Percentiles rank a stretch among this genome's conserved stretches.
phyloP scores from a whole-genome alignment of 768 basidiomycete genomes.

The Pleurotus pulmonarius region DNA sequence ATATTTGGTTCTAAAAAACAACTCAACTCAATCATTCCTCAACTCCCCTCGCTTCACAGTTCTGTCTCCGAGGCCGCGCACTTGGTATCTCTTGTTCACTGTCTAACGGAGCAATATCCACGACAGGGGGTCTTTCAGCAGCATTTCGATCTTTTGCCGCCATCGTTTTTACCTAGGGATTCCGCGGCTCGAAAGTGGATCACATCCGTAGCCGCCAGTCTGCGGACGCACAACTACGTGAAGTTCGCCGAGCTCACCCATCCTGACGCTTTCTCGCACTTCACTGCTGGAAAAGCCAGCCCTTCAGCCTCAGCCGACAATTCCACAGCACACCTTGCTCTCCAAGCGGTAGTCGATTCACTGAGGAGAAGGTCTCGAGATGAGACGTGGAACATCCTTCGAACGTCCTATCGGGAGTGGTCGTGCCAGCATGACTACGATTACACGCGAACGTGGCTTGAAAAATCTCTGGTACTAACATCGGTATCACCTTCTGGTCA shows the following conservation, averaged over 20 bases:
- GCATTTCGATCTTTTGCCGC: constrained; percentile 37
- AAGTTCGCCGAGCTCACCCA: constrained; percentile 44
- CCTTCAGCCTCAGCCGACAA: constrained; percentile 2
- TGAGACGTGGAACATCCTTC: constrained; percentile 56
- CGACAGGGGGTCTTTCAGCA: constrained; percentile 58
- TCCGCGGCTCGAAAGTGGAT: constrained; percentile 49
- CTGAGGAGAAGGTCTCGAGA: constrained; percentile 49
- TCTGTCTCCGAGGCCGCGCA: constrained; percentile 17
- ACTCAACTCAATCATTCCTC: constrained; percentile 56
- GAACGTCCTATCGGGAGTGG: constrained; percentile 63
- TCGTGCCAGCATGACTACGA: constrained; percentile 32
- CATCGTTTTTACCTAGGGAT: constrained; percentile 30
- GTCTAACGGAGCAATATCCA: constrained; percentile 56
- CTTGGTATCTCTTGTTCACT: constrained; percentile 54
- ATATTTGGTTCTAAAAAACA: constrained; percentile 62
- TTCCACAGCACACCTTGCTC: constrained; percentile 35
- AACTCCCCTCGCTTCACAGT: constrained; percentile 52
- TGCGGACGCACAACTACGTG: constrained; percentile 55
- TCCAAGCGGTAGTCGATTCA: constrained; percentile 39
- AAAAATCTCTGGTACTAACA: constrained; percentile 41
- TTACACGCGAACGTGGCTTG: constrained; percentile 44
- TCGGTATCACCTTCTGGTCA: constrained; percentile 24
- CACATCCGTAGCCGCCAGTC: constrained; percentile 39
- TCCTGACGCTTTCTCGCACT: constrained; percentile 14
- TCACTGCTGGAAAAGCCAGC: constrained; percentile 11